These are phyloP conservation scores for Hygrophila difformis DNA, from an alignment of 257 asterid genomes.

Conservation along the genomic window DNA sequence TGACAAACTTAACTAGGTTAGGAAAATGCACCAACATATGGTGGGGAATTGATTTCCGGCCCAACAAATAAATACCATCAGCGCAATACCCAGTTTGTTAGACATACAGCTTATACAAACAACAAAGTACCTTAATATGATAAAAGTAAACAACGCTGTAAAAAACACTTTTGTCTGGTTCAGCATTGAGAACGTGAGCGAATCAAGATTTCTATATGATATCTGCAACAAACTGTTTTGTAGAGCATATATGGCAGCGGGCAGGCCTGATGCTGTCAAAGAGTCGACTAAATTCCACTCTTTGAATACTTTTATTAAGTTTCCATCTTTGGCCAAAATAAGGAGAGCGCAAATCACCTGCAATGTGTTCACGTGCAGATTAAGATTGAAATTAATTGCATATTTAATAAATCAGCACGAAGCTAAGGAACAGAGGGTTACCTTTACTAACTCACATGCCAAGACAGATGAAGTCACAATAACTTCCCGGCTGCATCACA, in stretches of 20 bases:
- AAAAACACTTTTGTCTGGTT: conserved; percentile 94
- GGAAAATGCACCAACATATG: background rate
- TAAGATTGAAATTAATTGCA: conserved; percentile 1
- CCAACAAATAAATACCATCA: no score
- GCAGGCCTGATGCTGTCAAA: conserved; percentile 91
- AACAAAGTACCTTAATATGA: conserved; percentile 75
- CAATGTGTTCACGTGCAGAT: conserved; percentile 19
- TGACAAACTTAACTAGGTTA: background rate
- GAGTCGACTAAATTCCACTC: conserved; percentile 84
- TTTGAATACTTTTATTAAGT: conserved; percentile 47
- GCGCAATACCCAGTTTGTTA: no score
- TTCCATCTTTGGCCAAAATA: conserved; percentile 78
- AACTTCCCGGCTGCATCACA: conserved; percentile 75
- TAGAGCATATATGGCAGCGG: conserved; percentile 92
- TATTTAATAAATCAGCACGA: conserved; percentile 1
- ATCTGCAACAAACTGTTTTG: conserved; percentile 96
- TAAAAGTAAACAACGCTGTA: conserved; percentile 80
- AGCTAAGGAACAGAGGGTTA: conserved; percentile 20
- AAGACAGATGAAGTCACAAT: conserved; percentile 85
- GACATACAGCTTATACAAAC: no score
- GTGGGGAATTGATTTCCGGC: no score
- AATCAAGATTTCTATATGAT: conserved; percentile 84
- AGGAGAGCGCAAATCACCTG: conserved; percentile 80
- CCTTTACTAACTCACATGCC: conserved; percentile 86
- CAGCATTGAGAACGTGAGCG: conserved; percentile 91